Evolutionary conservation across 106 monocot species (phyloP), one percentile per base, ranked within the genome.

Genomic region (Dioscorea dumetorum): DNA sequence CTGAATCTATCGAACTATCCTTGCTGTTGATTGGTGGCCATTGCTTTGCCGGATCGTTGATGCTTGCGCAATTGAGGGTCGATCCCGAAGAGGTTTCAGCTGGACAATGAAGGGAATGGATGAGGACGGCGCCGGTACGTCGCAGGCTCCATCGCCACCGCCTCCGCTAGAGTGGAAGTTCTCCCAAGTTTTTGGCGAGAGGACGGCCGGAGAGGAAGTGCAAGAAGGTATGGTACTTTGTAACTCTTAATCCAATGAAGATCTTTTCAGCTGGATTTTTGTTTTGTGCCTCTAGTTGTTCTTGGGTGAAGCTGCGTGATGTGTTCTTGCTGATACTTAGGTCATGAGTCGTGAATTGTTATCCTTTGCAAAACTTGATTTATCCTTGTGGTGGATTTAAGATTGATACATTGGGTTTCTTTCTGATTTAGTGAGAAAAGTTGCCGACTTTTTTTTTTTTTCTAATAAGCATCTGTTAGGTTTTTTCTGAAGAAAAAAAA

Each of bases 181-280:
- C 73, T 80, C 80, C 18, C 88, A 83, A 83, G 77, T 83, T 12
- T 78, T 88, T 34, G 88, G 88, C 8, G 83, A 84, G 67, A 71
- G 70, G 58, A 51, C 73, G 17, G 71, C 75, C 23, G 78, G 79
- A 13, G 86, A 82, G 63, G 34, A 66, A 35, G 61, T 82, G 58
- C 52, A 76, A 20, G 79, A 82, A 16, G 79, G 86, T 86, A 12
- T 54, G 64, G 12, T 41, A 5, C 20, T 50, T 28, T 16, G 15
- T 54, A 18, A 18, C 18, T 54, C 19, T 16, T 19, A 54, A 54
- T 54, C 54, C 15, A 4, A 18, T 54, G 5, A 18, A 54, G 54
- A 54, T 54, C 54, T 54, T 5, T 1, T 6, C 41, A 41, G 41
- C 41, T 41, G 41, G 41, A 0, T 41, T 6, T 41, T 1, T 41